Evolutionary conservation across 2,329 filamentous ascomycete species (phyloP).

Genomic region (Uncinocarpus reesii): DNA sequence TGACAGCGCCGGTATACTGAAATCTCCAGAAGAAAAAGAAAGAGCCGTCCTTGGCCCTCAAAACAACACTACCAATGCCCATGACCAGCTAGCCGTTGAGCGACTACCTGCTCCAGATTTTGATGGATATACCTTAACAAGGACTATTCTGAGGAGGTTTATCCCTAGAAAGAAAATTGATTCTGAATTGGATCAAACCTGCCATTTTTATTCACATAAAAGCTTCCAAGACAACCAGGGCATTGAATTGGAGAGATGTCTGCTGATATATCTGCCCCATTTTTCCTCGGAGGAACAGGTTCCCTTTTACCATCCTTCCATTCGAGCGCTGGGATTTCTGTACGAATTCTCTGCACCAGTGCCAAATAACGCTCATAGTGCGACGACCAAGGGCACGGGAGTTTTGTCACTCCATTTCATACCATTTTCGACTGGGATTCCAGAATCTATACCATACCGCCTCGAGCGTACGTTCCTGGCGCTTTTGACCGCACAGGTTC

Average conservation of each 20-base stretch:
- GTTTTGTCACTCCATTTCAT: constrained; percentile 44
- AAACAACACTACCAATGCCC: constrained; percentile 1
- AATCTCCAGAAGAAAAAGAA: constrained; percentile 28
- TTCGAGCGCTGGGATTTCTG: constrained; percentile 63
- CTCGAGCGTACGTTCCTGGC: constrained; percentile 32
- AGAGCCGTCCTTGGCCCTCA: constrained; percentile 14
- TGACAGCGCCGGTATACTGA: constrained; percentile 38
- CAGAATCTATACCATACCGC: constrained; percentile 29
- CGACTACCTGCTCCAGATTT: constrained; percentile 21
- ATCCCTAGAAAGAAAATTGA: constrained; percentile 78
- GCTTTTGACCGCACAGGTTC: constrained; percentile 30
- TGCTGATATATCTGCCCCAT: constrained; percentile 74
- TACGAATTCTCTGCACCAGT: constrained; percentile 41
- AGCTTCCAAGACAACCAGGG: constrained; percentile 20
- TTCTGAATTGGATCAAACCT: constrained; percentile 67
- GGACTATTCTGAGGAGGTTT: constrained; percentile 62
- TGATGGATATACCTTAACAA: constrained; percentile 38
- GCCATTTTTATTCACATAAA: constrained; percentile 50
- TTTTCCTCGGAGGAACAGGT: constrained; percentile 50
- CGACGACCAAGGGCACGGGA: constrained; percentile 23
- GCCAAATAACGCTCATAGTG: constrained; percentile 23
- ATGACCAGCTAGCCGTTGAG: constrained; percentile 9
- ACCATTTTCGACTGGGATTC: constrained; percentile 31
- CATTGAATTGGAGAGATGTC: constrained; percentile 30
- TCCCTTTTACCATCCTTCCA: constrained; percentile 80